A percentile compares a stretch with the other conserved stretches of the same genome.
Conservation (phyloP, 2,329 filamentous ascomycete species). For the Stylonectria norvegica region DNA sequence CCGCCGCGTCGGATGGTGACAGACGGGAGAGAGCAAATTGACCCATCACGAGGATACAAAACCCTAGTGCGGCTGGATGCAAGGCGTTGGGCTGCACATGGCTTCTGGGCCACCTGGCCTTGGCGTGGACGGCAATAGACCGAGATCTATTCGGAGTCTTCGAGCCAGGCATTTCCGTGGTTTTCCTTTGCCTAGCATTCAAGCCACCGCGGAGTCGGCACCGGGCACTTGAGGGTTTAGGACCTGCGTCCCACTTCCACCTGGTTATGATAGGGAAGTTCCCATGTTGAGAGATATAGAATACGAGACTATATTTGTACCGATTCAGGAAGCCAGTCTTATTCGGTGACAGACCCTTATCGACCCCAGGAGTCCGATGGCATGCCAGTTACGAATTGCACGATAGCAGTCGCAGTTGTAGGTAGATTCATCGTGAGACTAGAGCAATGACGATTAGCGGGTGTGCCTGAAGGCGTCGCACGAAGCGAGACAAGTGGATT, state of each 20-base stretch:
- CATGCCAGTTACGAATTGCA: no score
- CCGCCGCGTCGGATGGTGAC: constrained; percentile 3
- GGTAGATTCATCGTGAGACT: no score
- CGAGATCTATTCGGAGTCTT: constrained; percentile 21
- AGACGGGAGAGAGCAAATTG: constrained; percentile 7
- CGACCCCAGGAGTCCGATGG: no score
- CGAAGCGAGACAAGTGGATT: no score
- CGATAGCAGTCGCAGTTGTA: no score
- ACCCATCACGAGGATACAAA: constrained; percentile 15
- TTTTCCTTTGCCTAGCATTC: constrained; percentile 16
- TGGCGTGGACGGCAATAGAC: constrained; percentile 12
- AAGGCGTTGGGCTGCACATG: background rate
- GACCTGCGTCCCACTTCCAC: constrained; percentile 1
- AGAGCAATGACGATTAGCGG: no score
- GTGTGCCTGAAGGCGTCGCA: background rate
- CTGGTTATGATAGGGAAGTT: constrained; percentile 7
- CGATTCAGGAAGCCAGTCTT: constrained; percentile 11
- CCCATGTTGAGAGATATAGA: background rate
- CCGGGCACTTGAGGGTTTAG: constrained; percentile 14
- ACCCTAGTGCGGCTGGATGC: constrained; percentile 10
- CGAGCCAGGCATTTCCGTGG: constrained; percentile 14
- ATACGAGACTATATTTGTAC: constrained; percentile 4
- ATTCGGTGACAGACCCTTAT: no score
- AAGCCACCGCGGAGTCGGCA: constrained; percentile 20
- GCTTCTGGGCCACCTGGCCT: constrained; percentile 5